phyloP scores from a whole-genome alignment of 257 asterid species.

The Solanum piurae region DNA sequence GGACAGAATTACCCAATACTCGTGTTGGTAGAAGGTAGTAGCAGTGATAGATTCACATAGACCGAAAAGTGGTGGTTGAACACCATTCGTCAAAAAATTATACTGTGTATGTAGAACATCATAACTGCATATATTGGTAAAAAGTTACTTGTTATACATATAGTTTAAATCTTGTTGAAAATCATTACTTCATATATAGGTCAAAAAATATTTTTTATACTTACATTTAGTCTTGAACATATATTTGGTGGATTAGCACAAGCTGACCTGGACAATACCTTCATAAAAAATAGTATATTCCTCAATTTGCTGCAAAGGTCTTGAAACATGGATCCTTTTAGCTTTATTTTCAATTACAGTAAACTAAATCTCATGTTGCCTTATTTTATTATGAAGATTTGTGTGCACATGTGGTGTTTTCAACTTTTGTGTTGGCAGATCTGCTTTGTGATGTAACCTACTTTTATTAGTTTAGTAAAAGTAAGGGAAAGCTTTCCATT shows the following conservation, averaged over 20 bases:
- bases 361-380: neutral
- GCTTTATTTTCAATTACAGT: neutral
- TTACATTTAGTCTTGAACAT: neutral
- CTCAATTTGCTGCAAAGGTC: neutral
- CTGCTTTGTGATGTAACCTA: neutral
- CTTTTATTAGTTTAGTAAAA: neutral
- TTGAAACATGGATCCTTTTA: neutral
- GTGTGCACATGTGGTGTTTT: neutral
- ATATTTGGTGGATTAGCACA: neutral
- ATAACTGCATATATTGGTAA: neutral
- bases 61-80: neutral
- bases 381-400: neutral
- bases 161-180: neutral
- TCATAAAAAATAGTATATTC: neutral
- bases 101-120: neutral
- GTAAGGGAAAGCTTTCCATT: neutral
- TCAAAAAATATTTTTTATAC: too few relatives aligned
- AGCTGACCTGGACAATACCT: neutral
- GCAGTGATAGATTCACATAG: neutral
- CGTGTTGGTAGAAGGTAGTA: neutral
- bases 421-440: neutral
- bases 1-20: neutral
- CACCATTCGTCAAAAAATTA: neutral
- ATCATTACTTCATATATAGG: neutral
- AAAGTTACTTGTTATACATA: neutral